Conservation (phyloP, 345 rosid genomes). For the Alliaria petiolata region DNA sequence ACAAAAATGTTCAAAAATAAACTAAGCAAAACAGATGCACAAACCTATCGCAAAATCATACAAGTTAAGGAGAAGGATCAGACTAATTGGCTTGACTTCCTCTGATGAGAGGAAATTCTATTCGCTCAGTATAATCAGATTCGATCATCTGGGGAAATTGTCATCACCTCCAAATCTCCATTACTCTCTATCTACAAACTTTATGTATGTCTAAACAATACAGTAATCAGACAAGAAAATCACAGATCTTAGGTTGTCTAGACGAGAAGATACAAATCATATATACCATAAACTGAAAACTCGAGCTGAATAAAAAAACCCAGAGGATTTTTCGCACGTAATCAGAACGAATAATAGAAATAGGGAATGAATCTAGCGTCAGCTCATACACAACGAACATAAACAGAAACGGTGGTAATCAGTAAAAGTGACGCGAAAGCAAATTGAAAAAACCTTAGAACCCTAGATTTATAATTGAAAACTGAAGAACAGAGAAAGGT, state of each 20-base stretch:
- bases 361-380: conserved; percentile 27
- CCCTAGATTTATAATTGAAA: too few species aligned
- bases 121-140: conserved; percentile 34
- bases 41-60: neutral
- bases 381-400: conserved; percentile 39
- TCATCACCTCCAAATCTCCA: conserved; percentile 30
- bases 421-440: conserved; percentile 29
- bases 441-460: too few species aligned
- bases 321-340: neutral
- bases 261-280: neutral
- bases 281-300: conserved; percentile 15
- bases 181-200: neutral
- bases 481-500: neutral
- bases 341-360: conserved; percentile 5
- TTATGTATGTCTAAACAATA: neutral
- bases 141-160: conserved; percentile 37
- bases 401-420: conserved; percentile 30
- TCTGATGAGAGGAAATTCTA: conserved; percentile 1
- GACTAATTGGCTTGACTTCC: conserved; percentile 30
- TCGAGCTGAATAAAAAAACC: conserved; percentile 1
- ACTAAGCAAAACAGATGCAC: neutral
- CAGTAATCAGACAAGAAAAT: neutral
- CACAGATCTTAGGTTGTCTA: neutral
- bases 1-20: neutral
- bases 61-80: conserved; percentile 12